phyloP scores from a whole-genome alignment of 768 basidiomycete genomes.

The Rossbeevera mucosa region DNA sequence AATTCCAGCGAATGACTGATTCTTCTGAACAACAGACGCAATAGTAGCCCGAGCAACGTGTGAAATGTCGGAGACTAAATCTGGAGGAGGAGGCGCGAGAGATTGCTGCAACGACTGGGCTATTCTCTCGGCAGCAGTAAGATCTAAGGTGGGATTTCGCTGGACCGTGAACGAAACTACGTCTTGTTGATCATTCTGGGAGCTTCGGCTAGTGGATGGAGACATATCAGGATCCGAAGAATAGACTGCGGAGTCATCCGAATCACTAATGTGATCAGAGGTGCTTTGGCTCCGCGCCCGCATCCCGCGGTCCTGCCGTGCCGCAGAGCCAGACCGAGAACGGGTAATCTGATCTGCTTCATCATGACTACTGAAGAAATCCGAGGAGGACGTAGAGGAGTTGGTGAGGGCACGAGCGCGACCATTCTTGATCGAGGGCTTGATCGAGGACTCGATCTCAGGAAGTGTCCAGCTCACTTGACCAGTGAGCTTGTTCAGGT shows the following conservation, averaged over 20 bases:
- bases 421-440: conserved; percentile 25
- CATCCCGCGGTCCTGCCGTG: conserved; percentile 24
- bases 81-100: conserved; percentile 53
- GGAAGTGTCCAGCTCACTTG: conserved; percentile 67
- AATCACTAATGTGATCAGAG: conserved; percentile 56
- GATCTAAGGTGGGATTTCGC: conserved; percentile 33
- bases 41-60: conserved; percentile 56
- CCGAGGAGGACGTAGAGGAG: conserved; percentile 33
- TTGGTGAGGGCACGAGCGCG: conserved; percentile 32
- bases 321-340: conserved; percentile 34
- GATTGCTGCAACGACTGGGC: conserved; percentile 62
- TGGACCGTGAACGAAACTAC: conserved; percentile 11
- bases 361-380: conserved; percentile 18
- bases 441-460: conserved; percentile 32
- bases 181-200: conserved; percentile 26
- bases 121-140: conserved; percentile 64
- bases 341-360: conserved; percentile 22
- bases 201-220: conserved; percentile 28
- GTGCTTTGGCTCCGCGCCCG: conserved; percentile 30
- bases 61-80: conserved; percentile 58
- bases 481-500: conserved; percentile 67
- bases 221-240: conserved; percentile 32
- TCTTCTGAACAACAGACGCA: conserved; percentile 52
- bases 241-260: conserved; percentile 67
- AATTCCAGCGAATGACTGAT: conserved; percentile 44